phyloP scores from a whole-genome alignment of 2,329 filamentous ascomycete species.

The Beauveria australis region DNA sequence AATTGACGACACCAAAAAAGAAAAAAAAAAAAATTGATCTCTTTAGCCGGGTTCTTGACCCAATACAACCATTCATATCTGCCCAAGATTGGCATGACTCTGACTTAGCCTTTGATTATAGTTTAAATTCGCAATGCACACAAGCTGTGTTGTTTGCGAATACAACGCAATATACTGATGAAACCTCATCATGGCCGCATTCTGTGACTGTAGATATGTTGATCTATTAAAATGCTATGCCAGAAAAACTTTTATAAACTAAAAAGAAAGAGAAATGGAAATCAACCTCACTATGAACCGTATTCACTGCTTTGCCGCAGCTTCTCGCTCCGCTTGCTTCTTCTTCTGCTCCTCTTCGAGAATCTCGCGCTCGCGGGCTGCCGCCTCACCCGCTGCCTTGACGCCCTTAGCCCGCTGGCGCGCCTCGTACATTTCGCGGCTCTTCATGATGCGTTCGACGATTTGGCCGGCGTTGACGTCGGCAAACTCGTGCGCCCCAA shows the following conservation, averaged over 20 bases:
- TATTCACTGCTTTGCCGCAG: constrained; percentile 1
- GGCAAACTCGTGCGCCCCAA: constrained; percentile 69
- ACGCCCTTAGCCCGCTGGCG: constrained; percentile 82
- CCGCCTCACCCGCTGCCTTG: constrained; percentile 70
- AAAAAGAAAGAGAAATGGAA: neutral
- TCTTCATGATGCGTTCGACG: constrained; percentile 81
- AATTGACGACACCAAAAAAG: neutral
- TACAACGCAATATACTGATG: neutral
- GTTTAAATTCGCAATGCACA: neutral
- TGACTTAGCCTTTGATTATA: constrained; percentile 1
- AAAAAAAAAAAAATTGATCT: neutral
- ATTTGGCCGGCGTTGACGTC: constrained; percentile 90
- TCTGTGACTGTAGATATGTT: neutral
- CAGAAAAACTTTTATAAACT: neutral
- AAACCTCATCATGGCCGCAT: neutral
- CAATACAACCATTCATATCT: neutral
- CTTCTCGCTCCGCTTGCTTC: constrained; percentile 33
- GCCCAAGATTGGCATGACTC: neutral
- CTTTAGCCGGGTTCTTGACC: constrained; percentile 6
- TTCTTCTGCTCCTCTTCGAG: constrained; percentile 50
- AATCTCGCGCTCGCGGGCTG: constrained; percentile 52
- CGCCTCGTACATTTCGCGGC: constrained; percentile 81
- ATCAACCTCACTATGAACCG: neutral
- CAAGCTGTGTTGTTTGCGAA: neutral
- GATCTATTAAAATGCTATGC: neutral